Evolutionary conservation across 805 yeast species (phyloP).

Genomic region (Lachancea sp.): DNA sequence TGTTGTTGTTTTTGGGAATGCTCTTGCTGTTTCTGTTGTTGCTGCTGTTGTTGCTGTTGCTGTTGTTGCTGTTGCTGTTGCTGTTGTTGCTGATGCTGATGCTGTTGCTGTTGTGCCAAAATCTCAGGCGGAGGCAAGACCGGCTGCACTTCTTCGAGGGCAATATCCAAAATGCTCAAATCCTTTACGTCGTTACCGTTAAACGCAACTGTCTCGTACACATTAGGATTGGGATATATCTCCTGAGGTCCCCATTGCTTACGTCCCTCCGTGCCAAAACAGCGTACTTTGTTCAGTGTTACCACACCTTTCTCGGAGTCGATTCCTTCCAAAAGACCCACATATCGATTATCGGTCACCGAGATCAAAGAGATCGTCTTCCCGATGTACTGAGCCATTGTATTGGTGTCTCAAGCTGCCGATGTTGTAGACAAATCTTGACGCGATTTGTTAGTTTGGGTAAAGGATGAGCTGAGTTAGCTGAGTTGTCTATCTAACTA

Average conservation of each 20-base stretch:
- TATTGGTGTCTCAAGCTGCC: not conserved
- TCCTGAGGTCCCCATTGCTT: constrained; percentile 62
- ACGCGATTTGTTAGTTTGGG: not conserved
- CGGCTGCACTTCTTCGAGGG: constrained; percentile 58
- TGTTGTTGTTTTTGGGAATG: constrained; percentile 11
- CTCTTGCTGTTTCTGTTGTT: constrained; percentile 15
- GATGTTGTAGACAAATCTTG: not conserved
- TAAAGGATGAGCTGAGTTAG: too few species aligned
- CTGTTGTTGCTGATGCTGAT: constrained; percentile 7
- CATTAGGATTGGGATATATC: constrained; percentile 59
- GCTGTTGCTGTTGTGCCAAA: constrained; percentile 14
- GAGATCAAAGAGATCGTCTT: constrained; percentile 45
- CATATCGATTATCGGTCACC: constrained; percentile 50
- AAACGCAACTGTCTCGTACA: constrained; percentile 73
- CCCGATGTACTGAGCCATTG: constrained; percentile 92
- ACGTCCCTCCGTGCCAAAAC: constrained; percentile 91
- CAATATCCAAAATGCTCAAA: constrained; percentile 71
- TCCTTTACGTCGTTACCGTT: constrained; percentile 91
- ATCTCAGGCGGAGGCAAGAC: constrained; percentile 32
- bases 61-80: constrained; percentile 10
- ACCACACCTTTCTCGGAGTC: constrained; percentile 89
- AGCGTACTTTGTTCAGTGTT: constrained; percentile 69
- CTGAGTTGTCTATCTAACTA: too few species aligned
- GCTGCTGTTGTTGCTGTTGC: constrained; percentile 2
- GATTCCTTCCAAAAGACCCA: constrained; percentile 80